Conservation (phyloP, 169 alveolate genomes). For the Cryptosporidium bovis region DNA sequence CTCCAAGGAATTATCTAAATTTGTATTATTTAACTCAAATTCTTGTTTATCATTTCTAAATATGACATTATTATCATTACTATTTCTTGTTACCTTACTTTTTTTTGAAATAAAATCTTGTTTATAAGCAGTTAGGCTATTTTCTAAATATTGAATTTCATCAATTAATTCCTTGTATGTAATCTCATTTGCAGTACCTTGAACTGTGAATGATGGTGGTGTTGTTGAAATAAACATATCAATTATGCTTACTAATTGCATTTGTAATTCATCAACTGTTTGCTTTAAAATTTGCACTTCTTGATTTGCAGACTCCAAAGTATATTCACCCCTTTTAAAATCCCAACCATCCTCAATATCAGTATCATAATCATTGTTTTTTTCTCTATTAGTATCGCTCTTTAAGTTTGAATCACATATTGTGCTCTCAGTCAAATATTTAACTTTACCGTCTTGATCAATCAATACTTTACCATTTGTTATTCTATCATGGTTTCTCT, state of each 20-base stretch:
- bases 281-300: slow-evolving; percentile 52
- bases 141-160: slow-evolving; percentile 64
- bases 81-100: neutral
- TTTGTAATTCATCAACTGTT: slow-evolving; percentile 29
- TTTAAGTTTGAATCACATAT: neutral
- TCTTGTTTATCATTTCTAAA: neutral
- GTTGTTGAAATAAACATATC: slow-evolving; percentile 60
- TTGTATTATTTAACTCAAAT: neutral
- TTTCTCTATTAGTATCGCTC: neutral
- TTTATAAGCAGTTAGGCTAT: neutral
- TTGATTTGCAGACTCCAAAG: slow-evolving; percentile 26
- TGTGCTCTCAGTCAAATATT: neutral
- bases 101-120: slow-evolving; percentile 23
- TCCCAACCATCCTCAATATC: slow-evolving; percentile 3
- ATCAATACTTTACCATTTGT: neutral
- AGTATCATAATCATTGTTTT: slow-evolving; percentile 4
- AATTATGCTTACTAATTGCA: slow-evolving; percentile 49
- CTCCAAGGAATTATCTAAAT: neutral
- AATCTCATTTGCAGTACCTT: slow-evolving; percentile 56
- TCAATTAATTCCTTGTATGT: slow-evolving; percentile 37
- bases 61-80: neutral
- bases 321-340: neutral
- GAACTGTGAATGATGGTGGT: slow-evolving; percentile 71
- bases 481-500: neutral
- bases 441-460: neutral